Conservation (phyloP, 352 stramenopile species). For the Phytopythium litorale region DNA sequence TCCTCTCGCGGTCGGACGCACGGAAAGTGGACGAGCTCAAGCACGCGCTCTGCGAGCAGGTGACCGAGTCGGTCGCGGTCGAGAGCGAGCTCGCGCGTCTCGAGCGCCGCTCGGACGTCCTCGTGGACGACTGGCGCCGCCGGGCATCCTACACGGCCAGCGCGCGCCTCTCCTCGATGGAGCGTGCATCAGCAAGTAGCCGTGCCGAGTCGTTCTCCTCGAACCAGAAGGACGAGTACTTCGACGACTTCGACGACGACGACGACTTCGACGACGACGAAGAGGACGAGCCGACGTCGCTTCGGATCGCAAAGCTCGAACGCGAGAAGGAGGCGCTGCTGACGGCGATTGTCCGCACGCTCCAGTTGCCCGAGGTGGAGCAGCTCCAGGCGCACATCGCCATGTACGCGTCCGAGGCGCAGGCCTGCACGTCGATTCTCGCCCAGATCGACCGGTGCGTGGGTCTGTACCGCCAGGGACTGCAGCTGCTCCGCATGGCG, state of each 20-base stretch:
- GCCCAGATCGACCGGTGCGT: constrained; percentile 60
- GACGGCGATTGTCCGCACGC: constrained; percentile 31
- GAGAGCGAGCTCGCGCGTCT: constrained; percentile 56
- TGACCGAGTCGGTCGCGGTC: constrained; percentile 41
- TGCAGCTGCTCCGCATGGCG: constrained; percentile 62
- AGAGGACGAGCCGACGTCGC: constrained; percentile 24
- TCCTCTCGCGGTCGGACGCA: constrained; percentile 23
- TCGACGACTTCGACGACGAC: constrained; percentile 6
- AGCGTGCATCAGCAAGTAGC: constrained; percentile 17
- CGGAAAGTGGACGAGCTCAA: constrained; percentile 48
- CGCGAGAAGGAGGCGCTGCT: constrained; percentile 60
- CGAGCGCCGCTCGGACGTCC: constrained; percentile 45
- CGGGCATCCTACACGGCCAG: constrained; percentile 27
- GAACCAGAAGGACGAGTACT: constrained; percentile 6
- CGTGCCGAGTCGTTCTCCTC: constrained; percentile 8
- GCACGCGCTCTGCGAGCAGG: constrained; percentile 49
- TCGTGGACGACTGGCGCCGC: constrained; percentile 42
- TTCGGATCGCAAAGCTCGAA: constrained; percentile 44
- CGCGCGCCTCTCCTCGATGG: constrained; percentile 10
- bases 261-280: constrained; percentile 12
- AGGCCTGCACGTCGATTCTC: constrained; percentile 63
- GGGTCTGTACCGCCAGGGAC: constrained; percentile 54
- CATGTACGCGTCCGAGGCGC: constrained; percentile 67
- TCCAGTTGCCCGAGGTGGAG: constrained; percentile 46
- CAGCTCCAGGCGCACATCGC: constrained; percentile 73